A percentile compares a stretch with the other conserved stretches of the same genome.
These are phyloP conservation scores for Triadica sebifera DNA, from an alignment of 345 rosid species.

Conservation along the genomic window DNA sequence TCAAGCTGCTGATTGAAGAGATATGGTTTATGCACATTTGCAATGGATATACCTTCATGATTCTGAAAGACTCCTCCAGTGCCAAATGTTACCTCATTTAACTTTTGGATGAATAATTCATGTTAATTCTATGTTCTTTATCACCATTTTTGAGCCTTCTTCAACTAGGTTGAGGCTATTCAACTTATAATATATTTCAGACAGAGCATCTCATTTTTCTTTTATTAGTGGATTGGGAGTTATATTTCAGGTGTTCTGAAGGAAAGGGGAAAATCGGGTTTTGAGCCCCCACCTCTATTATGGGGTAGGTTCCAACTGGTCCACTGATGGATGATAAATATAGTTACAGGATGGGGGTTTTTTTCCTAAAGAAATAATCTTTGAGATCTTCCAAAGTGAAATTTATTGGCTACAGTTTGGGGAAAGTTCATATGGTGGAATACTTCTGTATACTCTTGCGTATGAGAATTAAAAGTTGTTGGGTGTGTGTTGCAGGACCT, in stretches of 20 bases:
- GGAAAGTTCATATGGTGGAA: not conserved
- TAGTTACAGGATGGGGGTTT: not conserved
- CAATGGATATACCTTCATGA: not conserved
- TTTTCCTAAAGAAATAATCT: not conserved
- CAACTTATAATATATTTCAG: not conserved
- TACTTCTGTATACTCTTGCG: not conserved
- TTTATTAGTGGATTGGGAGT: not conserved
- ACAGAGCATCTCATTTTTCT: not conserved
- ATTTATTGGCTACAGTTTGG: not conserved
- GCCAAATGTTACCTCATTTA: not conserved
- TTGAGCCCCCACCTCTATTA: not conserved
- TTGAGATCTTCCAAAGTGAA: not conserved
- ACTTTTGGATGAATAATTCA: not conserved
- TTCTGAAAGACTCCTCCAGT: not conserved
- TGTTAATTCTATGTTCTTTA: not conserved
- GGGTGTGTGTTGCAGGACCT: constrained; percentile 57
- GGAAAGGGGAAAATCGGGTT: not conserved
- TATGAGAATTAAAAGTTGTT: constrained; percentile 26
- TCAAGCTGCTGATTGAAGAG: not conserved
- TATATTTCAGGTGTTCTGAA: not conserved
- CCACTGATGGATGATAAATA: not conserved
- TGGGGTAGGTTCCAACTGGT: not conserved
- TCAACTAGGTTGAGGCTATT: not conserved
- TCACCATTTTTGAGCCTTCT: not conserved
- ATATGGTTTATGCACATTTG: not conserved